Evolutionary conservation across 2,329 filamentous ascomycete species (phyloP).

Genomic region (Atkinsonella texensis): DNA sequence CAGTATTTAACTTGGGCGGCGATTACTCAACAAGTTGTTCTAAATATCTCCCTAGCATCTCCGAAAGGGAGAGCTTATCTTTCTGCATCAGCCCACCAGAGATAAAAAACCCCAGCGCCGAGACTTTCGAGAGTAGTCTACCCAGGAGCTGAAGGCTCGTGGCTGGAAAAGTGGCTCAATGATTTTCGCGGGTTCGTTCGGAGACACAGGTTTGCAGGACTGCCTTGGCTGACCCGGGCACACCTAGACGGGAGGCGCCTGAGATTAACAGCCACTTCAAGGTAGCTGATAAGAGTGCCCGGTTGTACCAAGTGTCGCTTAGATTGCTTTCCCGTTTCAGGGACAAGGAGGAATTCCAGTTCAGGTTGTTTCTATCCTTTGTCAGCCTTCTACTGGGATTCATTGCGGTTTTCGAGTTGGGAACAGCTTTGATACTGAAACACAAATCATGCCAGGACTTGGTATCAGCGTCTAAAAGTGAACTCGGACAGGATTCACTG

Average conservation of each 20-base stretch:
- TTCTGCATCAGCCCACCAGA: constrained; percentile 1
- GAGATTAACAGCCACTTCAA: not conserved
- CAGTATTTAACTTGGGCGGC: not conserved
- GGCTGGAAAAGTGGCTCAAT: not conserved
- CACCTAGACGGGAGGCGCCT: too few relatives aligned
- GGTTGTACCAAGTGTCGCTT: too few relatives aligned
- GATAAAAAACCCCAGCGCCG: not conserved
- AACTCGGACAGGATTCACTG: too few relatives aligned
- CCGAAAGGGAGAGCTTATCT: constrained; percentile 2
- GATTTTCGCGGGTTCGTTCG: not conserved
- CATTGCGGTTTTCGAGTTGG: too few relatives aligned
- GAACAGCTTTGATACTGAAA: too few relatives aligned
- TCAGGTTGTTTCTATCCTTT: too few relatives aligned
- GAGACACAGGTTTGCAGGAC: not conserved
- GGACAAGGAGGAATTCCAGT: too few relatives aligned
- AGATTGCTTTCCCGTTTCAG: too few relatives aligned
- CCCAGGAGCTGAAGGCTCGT: not conserved
- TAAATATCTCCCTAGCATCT: constrained; percentile 5
- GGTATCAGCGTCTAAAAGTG: too few relatives aligned
- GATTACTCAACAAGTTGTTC: not conserved
- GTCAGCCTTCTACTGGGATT: too few relatives aligned
- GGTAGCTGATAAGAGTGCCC: not conserved
- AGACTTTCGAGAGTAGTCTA: not conserved
- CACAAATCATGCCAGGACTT: too few relatives aligned
- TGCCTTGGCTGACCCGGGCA: not conserved